Evolutionary conservation across 2,329 filamentous ascomycete genomes (phyloP).

Genomic region (Aspergillus hortae): DNA sequence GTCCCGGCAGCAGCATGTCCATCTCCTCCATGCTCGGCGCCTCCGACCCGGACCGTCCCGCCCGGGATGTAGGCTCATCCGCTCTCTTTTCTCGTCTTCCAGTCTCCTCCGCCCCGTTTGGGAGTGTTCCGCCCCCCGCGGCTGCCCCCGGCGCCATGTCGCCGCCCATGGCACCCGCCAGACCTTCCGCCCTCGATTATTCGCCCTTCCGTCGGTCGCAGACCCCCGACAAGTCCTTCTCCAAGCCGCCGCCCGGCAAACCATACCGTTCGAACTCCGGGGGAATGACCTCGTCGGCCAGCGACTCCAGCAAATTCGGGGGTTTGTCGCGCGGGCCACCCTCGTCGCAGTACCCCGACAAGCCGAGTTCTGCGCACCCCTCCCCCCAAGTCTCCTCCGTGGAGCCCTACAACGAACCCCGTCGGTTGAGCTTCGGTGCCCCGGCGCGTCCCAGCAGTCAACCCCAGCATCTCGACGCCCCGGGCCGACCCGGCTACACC

Average conservation of each 20-base stretch:
- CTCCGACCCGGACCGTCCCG: slow-evolving; percentile 45
- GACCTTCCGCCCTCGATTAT: slow-evolving; percentile 56
- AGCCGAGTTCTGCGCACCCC: slow-evolving; percentile 30
- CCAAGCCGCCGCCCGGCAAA: slow-evolving; percentile 38
- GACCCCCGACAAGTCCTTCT: slow-evolving; percentile 67
- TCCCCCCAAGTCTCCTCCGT: slow-evolving; percentile 33
- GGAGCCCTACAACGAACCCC: slow-evolving; percentile 33
- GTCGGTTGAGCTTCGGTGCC: slow-evolving; percentile 44
- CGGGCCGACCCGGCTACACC: slow-evolving; percentile 32
- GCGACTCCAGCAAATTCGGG: slow-evolving; percentile 32
- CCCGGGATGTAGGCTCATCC: slow-evolving; percentile 44
- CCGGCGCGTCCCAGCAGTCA: slow-evolving; percentile 42
- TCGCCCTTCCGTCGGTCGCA: slow-evolving; percentile 63
- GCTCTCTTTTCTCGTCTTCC: slow-evolving; percentile 49
- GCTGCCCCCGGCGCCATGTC: slow-evolving; percentile 37
- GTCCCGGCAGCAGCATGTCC: slow-evolving; percentile 65
- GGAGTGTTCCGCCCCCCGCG: slow-evolving; percentile 29
- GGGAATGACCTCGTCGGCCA: slow-evolving; percentile 20
- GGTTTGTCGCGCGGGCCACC: slow-evolving; percentile 26
- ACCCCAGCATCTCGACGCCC: slow-evolving; percentile 33
- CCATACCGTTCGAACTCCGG: slow-evolving; percentile 38
- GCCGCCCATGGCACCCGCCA: slow-evolving; percentile 38
- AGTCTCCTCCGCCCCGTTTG: slow-evolving; percentile 30
- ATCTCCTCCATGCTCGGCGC: slow-evolving; percentile 67
- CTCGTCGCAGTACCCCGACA: slow-evolving; percentile 34